Conservation (phyloP, 2,329 filamentous ascomycete genomes). For the Juglanconis oblonga region DNA sequence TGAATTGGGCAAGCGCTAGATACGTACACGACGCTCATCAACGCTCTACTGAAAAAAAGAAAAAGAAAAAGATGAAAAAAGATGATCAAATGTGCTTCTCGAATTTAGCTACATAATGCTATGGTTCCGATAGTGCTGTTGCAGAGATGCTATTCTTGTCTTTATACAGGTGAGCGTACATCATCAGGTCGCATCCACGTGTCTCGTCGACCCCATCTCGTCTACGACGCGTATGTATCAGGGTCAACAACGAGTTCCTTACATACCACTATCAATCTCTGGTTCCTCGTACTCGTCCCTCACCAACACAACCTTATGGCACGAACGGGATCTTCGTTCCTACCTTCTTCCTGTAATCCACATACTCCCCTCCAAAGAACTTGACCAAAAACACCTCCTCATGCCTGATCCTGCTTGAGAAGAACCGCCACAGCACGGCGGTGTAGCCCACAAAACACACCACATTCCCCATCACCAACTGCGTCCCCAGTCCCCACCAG, state of each 20-base stretch:
- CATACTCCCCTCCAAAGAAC: slow-evolving; percentile 85
- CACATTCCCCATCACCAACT: slow-evolving; percentile 82
- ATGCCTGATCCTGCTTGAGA: slow-evolving; percentile 66
- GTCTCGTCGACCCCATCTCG: neutral
- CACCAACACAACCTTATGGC: slow-evolving; percentile 8
- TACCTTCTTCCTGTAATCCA: slow-evolving; percentile 67
- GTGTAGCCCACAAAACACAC: slow-evolving; percentile 74
- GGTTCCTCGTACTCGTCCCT: too few relatives aligned
- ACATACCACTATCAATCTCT: too few relatives aligned
- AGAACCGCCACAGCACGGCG: slow-evolving; percentile 81
- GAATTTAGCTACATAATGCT: neutral
- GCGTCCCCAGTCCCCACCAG: slow-evolving; percentile 96
- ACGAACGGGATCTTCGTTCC: slow-evolving; percentile 81
- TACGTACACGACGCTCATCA: too few relatives aligned
- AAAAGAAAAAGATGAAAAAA: neutral
- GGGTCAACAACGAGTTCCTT: too few relatives aligned
- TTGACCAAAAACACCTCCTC: slow-evolving; percentile 76
- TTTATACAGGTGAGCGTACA: slow-evolving; percentile 18
- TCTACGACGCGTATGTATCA: neutral
- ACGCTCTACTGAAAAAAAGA: too few relatives aligned
- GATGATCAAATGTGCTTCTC: neutral
- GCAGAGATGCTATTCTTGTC: neutral
- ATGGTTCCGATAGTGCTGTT: neutral
- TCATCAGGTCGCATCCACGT: neutral
- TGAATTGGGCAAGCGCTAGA: too few relatives aligned